Conservation (phyloP, 2,329 filamentous ascomycete species). For the Botrytis pseudocinerea region DNA sequence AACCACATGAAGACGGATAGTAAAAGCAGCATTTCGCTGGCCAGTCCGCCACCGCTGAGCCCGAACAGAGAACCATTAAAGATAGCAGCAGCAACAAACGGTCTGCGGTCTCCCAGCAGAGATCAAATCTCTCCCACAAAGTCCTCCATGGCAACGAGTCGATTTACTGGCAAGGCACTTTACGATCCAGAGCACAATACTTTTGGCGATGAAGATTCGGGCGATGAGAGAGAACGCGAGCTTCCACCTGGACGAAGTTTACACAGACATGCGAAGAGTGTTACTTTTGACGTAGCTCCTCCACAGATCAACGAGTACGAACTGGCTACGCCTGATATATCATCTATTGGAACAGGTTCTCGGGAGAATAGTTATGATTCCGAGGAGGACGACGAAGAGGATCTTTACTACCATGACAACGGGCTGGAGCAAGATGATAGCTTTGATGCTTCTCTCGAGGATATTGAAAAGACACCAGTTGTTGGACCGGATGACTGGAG, state of each 20-base stretch:
- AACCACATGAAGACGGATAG: slow-evolving; percentile 57
- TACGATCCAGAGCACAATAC: slow-evolving; percentile 69
- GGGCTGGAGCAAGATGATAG: slow-evolving; percentile 71
- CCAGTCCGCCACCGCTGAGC: slow-evolving; percentile 47
- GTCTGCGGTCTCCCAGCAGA: slow-evolving; percentile 58
- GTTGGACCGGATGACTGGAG: slow-evolving; percentile 98
- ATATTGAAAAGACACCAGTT: slow-evolving; percentile 95
- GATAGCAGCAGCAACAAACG: slow-evolving; percentile 31
- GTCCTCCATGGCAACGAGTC: slow-evolving; percentile 74
- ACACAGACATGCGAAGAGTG: slow-evolving; percentile 89
- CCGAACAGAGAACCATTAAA: slow-evolving; percentile 46
- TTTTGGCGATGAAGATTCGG: slow-evolving; percentile 66
- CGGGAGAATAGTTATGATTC: slow-evolving; percentile 93
- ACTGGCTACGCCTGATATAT: slow-evolving; percentile 95
- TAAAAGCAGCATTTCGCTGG: slow-evolving; percentile 58
- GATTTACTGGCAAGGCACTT: slow-evolving; percentile 59
- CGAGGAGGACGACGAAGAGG: slow-evolving; percentile 73
- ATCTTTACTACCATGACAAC: slow-evolving; percentile 52
- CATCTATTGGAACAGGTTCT: slow-evolving; percentile 84
- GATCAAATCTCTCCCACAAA: slow-evolving; percentile 80
- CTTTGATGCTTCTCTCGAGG: slow-evolving; percentile 92
- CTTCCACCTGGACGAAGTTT: slow-evolving; percentile 66
- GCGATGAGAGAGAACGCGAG: slow-evolving; percentile 57
- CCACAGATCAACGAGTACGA: slow-evolving; percentile 98
- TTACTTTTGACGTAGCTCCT: slow-evolving; percentile 92